Conservation (phyloP, 2,329 filamentous ascomycete species). For the Didymella glomerata region DNA sequence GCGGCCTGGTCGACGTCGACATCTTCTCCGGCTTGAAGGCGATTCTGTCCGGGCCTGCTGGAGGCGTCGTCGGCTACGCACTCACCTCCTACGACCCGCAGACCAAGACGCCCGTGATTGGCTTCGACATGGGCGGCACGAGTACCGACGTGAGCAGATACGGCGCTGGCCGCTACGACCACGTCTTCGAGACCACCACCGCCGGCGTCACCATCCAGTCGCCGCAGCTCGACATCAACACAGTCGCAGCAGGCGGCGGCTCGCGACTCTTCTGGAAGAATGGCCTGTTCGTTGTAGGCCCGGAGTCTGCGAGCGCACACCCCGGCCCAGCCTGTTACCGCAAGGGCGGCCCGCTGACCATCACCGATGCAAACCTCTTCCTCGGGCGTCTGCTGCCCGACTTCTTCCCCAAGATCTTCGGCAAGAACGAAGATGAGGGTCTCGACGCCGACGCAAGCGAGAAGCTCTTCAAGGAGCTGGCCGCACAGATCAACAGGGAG, state of each 20-base stretch:
- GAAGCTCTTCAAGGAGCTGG: slow-evolving; percentile 77
- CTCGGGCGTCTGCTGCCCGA: slow-evolving; percentile 85
- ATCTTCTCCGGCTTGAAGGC: slow-evolving; percentile 85
- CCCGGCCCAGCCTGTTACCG: slow-evolving; percentile 91
- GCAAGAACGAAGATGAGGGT: slow-evolving; percentile 83
- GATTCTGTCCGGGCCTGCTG: slow-evolving; percentile 89
- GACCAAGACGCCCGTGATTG: slow-evolving; percentile 86
- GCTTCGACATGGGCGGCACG: slow-evolving; percentile 96
- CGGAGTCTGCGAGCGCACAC: slow-evolving; percentile 87
- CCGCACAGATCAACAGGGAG: slow-evolving; percentile 80
- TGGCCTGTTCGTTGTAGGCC: slow-evolving; percentile 88
- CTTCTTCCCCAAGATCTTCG: slow-evolving; percentile 96
- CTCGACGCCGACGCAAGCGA: slow-evolving; percentile 79
- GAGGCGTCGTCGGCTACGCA: slow-evolving; percentile 91
- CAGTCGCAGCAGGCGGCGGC: slow-evolving; percentile 88
- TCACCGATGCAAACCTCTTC: slow-evolving; percentile 92
- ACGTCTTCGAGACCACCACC: slow-evolving; percentile 93
- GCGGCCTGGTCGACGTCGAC: slow-evolving; percentile 74
- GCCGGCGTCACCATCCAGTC: slow-evolving; percentile 94
- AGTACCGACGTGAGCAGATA: slow-evolving; percentile 92
- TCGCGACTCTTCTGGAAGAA: slow-evolving; percentile 87
- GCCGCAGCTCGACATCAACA: slow-evolving; percentile 93
- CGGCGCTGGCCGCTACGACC: slow-evolving; percentile 84
- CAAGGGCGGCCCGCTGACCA: slow-evolving; percentile 86
- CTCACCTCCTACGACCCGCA: slow-evolving; percentile 87